A percentile compares a stretch with the other conserved stretches of the same genome.
Evolutionary conservation across 73 alveolate species (phyloP).

Genomic region (Blepharisma stoltei): DNA sequence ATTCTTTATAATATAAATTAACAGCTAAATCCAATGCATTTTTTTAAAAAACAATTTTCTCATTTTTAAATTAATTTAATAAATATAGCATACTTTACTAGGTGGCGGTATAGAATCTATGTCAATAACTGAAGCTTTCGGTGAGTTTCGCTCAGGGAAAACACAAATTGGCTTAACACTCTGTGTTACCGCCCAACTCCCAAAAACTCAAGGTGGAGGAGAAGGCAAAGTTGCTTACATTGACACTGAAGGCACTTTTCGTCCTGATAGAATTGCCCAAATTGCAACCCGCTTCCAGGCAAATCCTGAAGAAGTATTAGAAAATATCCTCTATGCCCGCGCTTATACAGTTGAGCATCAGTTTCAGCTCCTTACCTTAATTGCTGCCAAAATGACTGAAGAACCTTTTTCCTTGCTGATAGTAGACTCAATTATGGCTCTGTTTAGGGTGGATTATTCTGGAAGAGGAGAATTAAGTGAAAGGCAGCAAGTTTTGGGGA

Average conservation of each 20-base stretch:
- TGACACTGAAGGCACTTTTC: slow-evolving; percentile 95
- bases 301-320: slow-evolving; percentile 75
- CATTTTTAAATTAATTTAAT: not conserved
- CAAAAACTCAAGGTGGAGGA: slow-evolving; percentile 75
- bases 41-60: slow-evolving; percentile 28
- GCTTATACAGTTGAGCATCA: slow-evolving; percentile 88
- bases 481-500: slow-evolving; percentile 85
- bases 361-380: slow-evolving; percentile 56
- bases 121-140: slow-evolving; percentile 92
- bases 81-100: no score
- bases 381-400: slow-evolving; percentile 74
- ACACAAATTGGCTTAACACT: slow-evolving; percentile 88
- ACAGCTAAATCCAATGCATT: no score
- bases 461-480: slow-evolving; percentile 96
- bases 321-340: slow-evolving; percentile 71
- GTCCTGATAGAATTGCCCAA: slow-evolving; percentile 89
- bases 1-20: no score
- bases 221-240: slow-evolving; percentile 84
- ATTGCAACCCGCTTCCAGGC: slow-evolving; percentile 82
- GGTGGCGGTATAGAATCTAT: slow-evolving; percentile 93
- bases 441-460: slow-evolving; percentile 89
- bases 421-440: slow-evolving; percentile 95
- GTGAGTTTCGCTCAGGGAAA: slow-evolving; percentile 88
- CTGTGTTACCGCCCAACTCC: slow-evolving; percentile 92
- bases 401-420: slow-evolving; percentile 79